Evolutionary conservation across 345 rosid genomes (phyloP).

Genomic region (Syzygium grande): DNA sequence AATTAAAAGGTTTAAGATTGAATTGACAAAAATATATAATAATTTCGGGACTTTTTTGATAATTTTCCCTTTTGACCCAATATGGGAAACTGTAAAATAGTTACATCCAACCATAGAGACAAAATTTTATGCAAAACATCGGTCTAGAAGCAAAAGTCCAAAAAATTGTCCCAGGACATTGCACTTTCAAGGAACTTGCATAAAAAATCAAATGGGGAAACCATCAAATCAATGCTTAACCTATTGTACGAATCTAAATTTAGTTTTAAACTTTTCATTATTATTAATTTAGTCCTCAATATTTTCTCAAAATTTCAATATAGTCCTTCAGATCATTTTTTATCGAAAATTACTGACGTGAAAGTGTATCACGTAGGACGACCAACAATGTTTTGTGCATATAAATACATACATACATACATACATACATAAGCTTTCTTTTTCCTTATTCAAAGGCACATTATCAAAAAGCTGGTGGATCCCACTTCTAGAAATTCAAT

Average conservation of each 20-base stretch:
- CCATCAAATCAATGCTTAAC: not conserved
- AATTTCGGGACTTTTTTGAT: too few relatives aligned
- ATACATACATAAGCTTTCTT: not conserved
- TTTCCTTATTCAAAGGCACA: not conserved
- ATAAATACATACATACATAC: not conserved
- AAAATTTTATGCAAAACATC: not conserved
- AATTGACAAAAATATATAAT: too few relatives aligned
- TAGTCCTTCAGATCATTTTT: not conserved
- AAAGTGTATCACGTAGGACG: fast-evolving
- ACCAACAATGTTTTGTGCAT: not conserved
- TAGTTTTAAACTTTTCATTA: fast-evolving
- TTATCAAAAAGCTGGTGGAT: conserved; percentile 1
- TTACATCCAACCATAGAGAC: not conserved
- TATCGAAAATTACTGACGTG: too few relatives aligned
- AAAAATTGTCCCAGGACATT: not conserved
- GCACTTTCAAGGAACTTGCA: not conserved
- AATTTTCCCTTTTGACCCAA: not conserved
- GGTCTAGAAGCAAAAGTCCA: not conserved
- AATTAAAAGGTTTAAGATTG: too few relatives aligned
- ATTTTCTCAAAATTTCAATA: fast-evolving
- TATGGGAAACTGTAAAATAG: not conserved
- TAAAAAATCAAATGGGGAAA: not conserved
- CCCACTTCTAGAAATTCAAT: conserved; percentile 9
- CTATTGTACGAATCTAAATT: fast-evolving
- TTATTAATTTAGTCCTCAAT: not conserved